phyloP scores from a whole-genome alignment of 148 eudicot genomes.

The Nepenthes mirabilis region DNA sequence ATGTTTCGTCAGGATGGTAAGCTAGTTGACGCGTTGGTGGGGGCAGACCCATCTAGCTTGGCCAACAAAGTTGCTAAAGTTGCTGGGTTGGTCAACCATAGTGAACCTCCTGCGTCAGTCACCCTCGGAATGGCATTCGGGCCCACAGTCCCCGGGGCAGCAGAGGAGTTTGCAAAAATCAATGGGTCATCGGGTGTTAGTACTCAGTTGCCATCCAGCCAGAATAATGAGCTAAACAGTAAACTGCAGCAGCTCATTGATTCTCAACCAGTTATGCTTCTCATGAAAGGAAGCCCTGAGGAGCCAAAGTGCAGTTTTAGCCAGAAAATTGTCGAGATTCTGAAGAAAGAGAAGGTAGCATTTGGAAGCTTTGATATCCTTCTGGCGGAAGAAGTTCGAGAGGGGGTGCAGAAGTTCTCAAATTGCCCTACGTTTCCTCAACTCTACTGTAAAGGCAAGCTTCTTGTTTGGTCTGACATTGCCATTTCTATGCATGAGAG shows the following conservation, averaged over 20 bases:
- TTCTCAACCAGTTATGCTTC: constrained; percentile 75
- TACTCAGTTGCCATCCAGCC: constrained; percentile 18
- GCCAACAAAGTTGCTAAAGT: constrained; percentile 89
- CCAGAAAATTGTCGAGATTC: constrained; percentile 62
- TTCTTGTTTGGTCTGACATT: constrained; percentile 84
- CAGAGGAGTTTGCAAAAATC: constrained; percentile 45
- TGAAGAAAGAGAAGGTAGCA: constrained; percentile 59
- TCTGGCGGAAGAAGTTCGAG: constrained; percentile 54
- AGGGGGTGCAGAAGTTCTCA: constrained; percentile 85
- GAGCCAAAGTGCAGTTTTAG: constrained; percentile 88
- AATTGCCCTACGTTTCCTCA: constrained; percentile 99
- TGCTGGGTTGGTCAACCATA: constrained; percentile 48
- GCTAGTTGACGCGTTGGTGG: constrained; percentile 77
- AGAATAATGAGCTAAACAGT: constrained; percentile 24
- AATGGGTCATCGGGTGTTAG: constrained; percentile 23
- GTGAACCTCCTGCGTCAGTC: constrained; percentile 84
- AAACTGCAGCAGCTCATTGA: constrained; percentile 44
- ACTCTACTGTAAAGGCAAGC: constrained; percentile 86
- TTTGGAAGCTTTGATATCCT: constrained; percentile 91
- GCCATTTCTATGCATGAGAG: constrained; percentile 73
- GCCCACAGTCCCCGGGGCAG: constrained; percentile 53
- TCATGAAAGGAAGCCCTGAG: constrained; percentile 92
- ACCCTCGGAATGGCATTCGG: constrained; percentile 93
- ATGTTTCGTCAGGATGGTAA: constrained; percentile 52
- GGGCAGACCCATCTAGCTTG: constrained; percentile 86